Conservation (phyloP, 306 rosid genomes). For the Dalbergia oliveri region DNA sequence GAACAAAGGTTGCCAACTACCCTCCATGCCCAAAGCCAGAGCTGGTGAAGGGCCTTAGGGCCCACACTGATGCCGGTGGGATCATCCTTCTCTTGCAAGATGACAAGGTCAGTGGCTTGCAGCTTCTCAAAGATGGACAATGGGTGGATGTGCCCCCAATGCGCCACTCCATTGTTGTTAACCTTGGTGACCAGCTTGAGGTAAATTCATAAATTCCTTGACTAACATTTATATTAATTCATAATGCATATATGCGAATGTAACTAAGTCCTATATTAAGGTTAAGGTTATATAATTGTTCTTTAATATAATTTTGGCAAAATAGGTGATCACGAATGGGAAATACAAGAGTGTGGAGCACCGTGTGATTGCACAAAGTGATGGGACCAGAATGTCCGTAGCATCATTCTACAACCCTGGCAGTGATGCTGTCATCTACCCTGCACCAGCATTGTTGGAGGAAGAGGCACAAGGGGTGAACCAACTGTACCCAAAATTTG, state of each 20-base stretch:
- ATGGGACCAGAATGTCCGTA: slow-evolving; percentile 73
- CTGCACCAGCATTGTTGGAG: slow-evolving; percentile 71
- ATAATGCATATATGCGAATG: too few species aligned
- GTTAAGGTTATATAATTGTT: neutral
- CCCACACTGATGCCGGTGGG: slow-evolving; percentile 88
- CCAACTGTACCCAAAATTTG: slow-evolving; percentile 71
- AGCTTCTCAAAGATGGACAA: slow-evolving; percentile 67
- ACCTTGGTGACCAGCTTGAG: slow-evolving; percentile 85
- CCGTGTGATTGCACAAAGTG: slow-evolving; percentile 68
- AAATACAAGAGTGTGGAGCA: slow-evolving; percentile 84
- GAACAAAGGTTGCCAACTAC: slow-evolving; percentile 82
- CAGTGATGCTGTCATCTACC: slow-evolving; percentile 73
- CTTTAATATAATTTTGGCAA: neutral
- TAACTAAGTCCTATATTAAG: too few species aligned
- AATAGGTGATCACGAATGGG: slow-evolving; percentile 74
- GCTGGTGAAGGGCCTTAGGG: slow-evolving; percentile 76
- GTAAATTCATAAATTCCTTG: slow-evolving; percentile 33
- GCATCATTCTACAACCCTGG: slow-evolving; percentile 87
- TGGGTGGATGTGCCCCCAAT: slow-evolving; percentile 86
- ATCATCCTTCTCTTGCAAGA: slow-evolving; percentile 79
- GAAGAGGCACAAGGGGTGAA: slow-evolving; percentile 52
- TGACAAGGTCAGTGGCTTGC: slow-evolving; percentile 79
- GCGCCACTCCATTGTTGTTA: slow-evolving; percentile 80
- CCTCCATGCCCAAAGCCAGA: slow-evolving; percentile 82
- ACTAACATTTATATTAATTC: neutral